These are phyloP conservation scores for Blastobotrys petasosporus DNA, from an alignment of 1,139 yeast genomes.

Conservation along the genomic window DNA sequence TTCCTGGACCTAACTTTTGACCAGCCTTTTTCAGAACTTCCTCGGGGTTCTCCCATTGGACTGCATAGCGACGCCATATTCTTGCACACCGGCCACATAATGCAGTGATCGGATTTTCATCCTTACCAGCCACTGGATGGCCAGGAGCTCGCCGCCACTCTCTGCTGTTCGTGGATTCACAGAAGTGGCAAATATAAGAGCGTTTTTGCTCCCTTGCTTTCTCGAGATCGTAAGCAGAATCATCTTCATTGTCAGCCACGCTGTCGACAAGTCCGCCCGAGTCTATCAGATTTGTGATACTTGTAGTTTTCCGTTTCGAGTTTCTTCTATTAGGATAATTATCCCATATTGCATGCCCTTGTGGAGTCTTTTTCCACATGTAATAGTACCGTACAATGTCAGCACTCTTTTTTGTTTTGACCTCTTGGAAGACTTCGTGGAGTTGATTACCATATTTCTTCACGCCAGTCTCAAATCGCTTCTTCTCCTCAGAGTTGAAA, in stretches of 20 bases:
- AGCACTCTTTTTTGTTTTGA: conserved; percentile 61
- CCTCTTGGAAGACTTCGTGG: conserved; percentile 63
- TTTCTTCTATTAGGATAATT: conserved; percentile 58
- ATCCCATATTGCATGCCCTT: conserved; percentile 78
- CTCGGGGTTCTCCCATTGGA: conserved; percentile 78
- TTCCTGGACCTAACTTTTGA: conserved; percentile 45
- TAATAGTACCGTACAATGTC: conserved; percentile 83
- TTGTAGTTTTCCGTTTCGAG: conserved; percentile 33
- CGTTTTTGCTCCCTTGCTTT: conserved; percentile 40
- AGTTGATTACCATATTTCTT: conserved; percentile 71
- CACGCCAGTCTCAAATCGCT: conserved; percentile 71
- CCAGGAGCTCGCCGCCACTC: conserved; percentile 78
- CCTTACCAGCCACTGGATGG: conserved; percentile 37
- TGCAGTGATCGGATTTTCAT: conserved; percentile 41
- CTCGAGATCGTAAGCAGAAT: conserved; percentile 56
- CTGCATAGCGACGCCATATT: conserved; percentile 86
- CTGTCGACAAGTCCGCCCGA: conserved; percentile 37
- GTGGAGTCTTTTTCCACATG: conserved; percentile 80
- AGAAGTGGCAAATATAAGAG: conserved; percentile 56
- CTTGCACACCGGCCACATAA: conserved; percentile 83
- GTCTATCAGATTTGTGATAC: conserved; percentile 35
- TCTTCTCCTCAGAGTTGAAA: conserved; percentile 55
- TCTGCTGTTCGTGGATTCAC: conserved; percentile 47
- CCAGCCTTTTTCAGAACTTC: conserved; percentile 54
- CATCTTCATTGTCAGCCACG: conserved; percentile 64